Percentiles rank a stretch among this genome's conserved stretches.
Conservation (phyloP, 1,284 basidiomycete species). For the Cystobasidium sp. region DNA sequence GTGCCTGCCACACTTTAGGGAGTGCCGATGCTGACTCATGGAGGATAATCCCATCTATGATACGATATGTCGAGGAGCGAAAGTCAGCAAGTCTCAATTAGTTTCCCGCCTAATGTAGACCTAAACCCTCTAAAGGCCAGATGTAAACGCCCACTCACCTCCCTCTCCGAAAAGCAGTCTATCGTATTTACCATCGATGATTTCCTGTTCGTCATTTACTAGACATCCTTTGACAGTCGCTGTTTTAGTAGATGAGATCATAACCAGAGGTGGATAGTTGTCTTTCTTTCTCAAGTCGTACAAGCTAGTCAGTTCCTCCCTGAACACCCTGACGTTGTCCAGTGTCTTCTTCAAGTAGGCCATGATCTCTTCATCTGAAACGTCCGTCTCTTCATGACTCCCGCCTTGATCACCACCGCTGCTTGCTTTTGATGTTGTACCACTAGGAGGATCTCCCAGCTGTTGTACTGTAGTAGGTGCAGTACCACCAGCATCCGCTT, state of each 20-base stretch:
- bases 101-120: neutral
- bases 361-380: conserved; percentile 32
- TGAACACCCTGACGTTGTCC: conserved; percentile 51
- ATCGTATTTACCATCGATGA: conserved; percentile 44
- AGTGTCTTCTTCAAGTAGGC: conserved; percentile 48
- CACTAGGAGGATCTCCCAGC: conserved; percentile 7
- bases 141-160: neutral
- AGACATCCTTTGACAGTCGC: conserved; percentile 55
- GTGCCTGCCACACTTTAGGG: conserved; percentile 47
- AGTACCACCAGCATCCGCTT: conserved; percentile 10
- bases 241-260: conserved; percentile 52
- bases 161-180: conserved; percentile 49
- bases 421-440: too few species aligned
- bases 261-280: conserved; percentile 55
- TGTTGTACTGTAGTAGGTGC: conserved; percentile 10
- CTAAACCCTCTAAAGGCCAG: neutral
- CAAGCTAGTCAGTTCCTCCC: conserved; percentile 48
- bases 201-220: conserved; percentile 44
- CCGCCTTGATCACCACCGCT: neutral
- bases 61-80: neutral
- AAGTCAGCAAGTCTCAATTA: neutral
- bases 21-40: conserved; percentile 52
- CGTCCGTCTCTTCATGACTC: conserved; percentile 10
- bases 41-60: conserved; percentile 55
- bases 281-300: conserved; percentile 48